A percentile compares a stretch with the other conserved stretches of the same genome.
These are phyloP conservation scores for Syzygium syzygioides DNA, from an alignment of 441 rosid species.

Conservation along the genomic window DNA sequence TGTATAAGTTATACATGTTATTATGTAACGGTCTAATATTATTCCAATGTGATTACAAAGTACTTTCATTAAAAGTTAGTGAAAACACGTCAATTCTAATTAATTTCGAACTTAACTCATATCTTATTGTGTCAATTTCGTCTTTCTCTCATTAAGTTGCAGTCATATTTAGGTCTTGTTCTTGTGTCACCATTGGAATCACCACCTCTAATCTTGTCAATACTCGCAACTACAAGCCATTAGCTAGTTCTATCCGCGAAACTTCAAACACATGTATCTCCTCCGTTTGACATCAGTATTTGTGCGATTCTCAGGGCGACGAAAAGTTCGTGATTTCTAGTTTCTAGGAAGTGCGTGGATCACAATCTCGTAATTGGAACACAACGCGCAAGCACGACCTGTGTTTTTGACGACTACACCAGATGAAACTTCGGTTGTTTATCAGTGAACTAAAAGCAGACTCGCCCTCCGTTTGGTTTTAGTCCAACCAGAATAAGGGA, in stretches of 20 bases:
- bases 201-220: background rate
- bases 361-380: background rate
- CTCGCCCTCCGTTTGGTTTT: background rate
- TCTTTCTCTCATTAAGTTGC: no score
- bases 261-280: background rate
- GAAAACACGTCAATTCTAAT: background rate
- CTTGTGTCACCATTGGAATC: background rate
- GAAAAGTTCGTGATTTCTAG: background rate
- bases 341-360: background rate
- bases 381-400: background rate
- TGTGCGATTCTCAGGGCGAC: background rate
- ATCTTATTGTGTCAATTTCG: no score
- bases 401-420: background rate
- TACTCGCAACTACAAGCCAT: background rate
- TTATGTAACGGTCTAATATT: no score
- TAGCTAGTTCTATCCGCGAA: background rate
- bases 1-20: background rate
- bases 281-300: background rate
- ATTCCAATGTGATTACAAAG: background rate
- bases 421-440: background rate
- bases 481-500: background rate
- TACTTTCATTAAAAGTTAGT: no score
- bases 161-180: background rate
- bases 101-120: no score
- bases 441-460: background rate